Conservation (phyloP, 75 land plant species). For the Isoetes taiwanensis region DNA sequence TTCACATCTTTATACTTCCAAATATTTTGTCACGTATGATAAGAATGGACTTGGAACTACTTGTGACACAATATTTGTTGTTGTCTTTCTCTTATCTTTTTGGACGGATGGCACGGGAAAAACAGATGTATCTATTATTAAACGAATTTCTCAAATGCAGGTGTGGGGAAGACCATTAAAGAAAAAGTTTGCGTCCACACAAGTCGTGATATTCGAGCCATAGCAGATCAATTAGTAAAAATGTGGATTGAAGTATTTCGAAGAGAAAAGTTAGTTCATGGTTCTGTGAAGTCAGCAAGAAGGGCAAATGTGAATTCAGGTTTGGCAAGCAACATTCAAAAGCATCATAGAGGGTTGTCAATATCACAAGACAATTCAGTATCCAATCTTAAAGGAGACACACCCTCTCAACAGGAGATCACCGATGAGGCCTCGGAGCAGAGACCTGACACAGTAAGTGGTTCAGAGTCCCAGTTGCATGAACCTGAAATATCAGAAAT, state of each 20-base stretch:
- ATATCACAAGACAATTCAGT: too few species aligned
- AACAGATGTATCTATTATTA: neutral
- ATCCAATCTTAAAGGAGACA: too few species aligned
- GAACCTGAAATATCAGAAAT: conserved; percentile 59
- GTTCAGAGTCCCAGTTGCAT: too few species aligned
- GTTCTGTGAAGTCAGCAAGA: too few species aligned
- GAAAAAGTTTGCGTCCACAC: conserved; percentile 92
- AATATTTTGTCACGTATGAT: neutral
- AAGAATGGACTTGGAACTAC: neutral
- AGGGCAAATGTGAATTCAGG: too few species aligned
- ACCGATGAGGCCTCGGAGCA: conserved; percentile 2
- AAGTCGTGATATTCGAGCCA: conserved; percentile 83
- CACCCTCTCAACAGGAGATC: too few species aligned
- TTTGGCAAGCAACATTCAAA: too few species aligned
- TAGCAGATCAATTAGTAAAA: conserved; percentile 84
- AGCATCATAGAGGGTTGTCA: too few species aligned
- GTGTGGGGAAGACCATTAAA: conserved; percentile 80
- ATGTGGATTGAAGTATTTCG: conserved; percentile 92
- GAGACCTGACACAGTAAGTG: conserved; percentile 1
- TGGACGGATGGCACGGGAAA: too few species aligned
- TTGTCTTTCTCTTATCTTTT: neutral
- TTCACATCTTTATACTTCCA: neutral
- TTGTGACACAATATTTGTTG: neutral
- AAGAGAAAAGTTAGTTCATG: conserved; percentile 70
- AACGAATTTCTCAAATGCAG: conserved; percentile 19